A percentile compares a stretch with the other conserved stretches of the same genome.
phyloP scores from a whole-genome alignment of 2,329 filamentous ascomycete genomes.

The Alternaria longipes region DNA sequence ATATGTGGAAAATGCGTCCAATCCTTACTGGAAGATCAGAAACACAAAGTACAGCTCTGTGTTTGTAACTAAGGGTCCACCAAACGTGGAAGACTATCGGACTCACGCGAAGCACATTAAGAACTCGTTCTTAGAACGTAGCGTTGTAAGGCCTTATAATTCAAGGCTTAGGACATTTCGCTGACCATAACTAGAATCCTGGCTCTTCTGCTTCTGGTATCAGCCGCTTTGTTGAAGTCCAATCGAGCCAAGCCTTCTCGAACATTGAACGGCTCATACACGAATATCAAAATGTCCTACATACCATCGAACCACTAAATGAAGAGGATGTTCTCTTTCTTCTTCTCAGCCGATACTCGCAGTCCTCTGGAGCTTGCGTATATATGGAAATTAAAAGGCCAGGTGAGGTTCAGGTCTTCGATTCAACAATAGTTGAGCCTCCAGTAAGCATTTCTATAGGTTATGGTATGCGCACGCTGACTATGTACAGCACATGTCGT shows the following conservation, averaged over 20 bases:
- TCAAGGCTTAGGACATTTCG: neutral
- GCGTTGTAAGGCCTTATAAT: neutral
- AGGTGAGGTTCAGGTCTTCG: slow-evolving; percentile 13
- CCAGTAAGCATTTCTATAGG: neutral
- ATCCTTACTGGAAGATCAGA: neutral
- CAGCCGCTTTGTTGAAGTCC: neutral
- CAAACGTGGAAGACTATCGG: neutral
- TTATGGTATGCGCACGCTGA: neutral
- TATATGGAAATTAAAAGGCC: slow-evolving; percentile 12
- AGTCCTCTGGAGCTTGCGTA: neutral
- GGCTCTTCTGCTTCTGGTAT: neutral
- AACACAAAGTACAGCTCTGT: slow-evolving; percentile 3
- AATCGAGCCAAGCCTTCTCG: neutral
- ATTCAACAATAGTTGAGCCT: neutral
- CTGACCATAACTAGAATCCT: neutral
- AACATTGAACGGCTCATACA: slow-evolving; percentile 1
- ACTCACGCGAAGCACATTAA: neutral
- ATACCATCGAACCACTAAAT: neutral
- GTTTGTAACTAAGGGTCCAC: neutral
- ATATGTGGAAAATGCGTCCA: neutral
- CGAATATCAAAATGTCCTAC: neutral
- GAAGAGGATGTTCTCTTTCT: slow-evolving; percentile 7
- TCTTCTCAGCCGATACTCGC: neutral
- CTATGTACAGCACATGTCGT: neutral
- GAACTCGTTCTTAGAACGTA: neutral